phyloP scores from a whole-genome alignment of 345 rosid genomes.

The Pistacia integerrima region DNA sequence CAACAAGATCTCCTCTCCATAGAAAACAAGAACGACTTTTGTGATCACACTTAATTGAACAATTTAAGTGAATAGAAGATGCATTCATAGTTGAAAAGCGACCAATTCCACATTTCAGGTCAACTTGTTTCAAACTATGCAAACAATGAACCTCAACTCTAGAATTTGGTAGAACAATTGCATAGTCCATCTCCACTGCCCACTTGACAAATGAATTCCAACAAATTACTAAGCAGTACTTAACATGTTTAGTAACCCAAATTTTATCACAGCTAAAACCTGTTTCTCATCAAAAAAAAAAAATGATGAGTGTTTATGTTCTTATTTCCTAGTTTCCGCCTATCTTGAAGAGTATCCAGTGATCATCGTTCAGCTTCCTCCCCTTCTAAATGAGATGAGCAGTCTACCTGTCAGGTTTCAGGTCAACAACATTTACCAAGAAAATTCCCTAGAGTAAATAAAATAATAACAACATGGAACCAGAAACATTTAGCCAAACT shows the following conservation, averaged over 20 bases:
- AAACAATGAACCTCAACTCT: conserved; percentile 35
- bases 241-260: not conserved
- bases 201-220: conserved; percentile 7
- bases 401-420: conserved; percentile 10
- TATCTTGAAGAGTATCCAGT: not conserved
- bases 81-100: conserved; percentile 16
- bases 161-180: conserved; percentile 37
- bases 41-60: conserved; percentile 16
- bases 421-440: not conserved
- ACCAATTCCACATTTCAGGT: conserved; percentile 17
- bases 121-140: conserved; percentile 29
- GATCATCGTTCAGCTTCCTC: not conserved
- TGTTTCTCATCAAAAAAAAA: not conserved
- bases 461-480: not conserved
- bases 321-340: not conserved
- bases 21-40: conserved; percentile 22
- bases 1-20: conserved; percentile 27
- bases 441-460: not conserved
- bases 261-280: not conserved
- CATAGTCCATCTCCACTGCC: conserved; percentile 42
- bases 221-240: conserved; percentile 1
- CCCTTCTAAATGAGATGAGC: not conserved
- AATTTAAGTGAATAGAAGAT: conserved; percentile 10
- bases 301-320: not conserved
- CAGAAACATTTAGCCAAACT: not conserved